A percentile compares a stretch with the other conserved stretches of the same genome.
Conservation (phyloP, 495 filamentous ascomycete species). For the Penicillium alfredii region DNA sequence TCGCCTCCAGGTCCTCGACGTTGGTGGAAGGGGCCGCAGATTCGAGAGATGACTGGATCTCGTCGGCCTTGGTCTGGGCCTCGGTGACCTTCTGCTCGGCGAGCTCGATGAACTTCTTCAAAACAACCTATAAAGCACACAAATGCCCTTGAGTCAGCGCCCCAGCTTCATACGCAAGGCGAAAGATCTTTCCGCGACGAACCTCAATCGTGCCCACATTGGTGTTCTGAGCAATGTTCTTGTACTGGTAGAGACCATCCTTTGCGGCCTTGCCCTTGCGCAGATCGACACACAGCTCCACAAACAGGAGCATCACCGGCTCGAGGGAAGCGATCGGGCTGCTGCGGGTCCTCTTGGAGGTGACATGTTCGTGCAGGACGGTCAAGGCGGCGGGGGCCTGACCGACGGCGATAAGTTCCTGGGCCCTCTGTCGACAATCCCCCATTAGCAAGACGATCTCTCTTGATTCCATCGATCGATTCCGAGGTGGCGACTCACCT, state of each 20-base stretch:
- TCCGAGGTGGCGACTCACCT: conserved; percentile 44
- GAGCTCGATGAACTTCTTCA: conserved; percentile 96
- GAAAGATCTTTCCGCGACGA: neutral
- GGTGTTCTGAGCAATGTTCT: conserved; percentile 98
- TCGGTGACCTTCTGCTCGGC: conserved; percentile 94
- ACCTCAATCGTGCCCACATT: conserved; percentile 98
- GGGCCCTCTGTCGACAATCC: conserved; percentile 59
- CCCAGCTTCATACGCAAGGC: no score
- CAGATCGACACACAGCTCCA: conserved; percentile 92
- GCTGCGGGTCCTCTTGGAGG: conserved; percentile 93
- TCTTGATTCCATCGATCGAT: conserved; percentile 2
- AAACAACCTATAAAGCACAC: conserved; percentile 56
- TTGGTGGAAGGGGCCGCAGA: conserved; percentile 60
- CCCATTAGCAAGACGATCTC: no score
- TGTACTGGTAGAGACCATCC: conserved; percentile 98
- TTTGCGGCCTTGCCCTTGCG: conserved; percentile 97
- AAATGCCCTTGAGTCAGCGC: no score
- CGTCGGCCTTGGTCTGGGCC: conserved; percentile 92
- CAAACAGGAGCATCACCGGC: conserved; percentile 96
- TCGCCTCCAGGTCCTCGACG: conserved; percentile 93
- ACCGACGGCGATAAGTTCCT: conserved; percentile 96
- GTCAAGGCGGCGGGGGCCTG: conserved; percentile 87
- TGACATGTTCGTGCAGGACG: conserved; percentile 98
- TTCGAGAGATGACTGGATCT: conserved; percentile 83
- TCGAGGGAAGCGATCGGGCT: conserved; percentile 94